Evolutionary conservation across 1,139 yeast species (phyloP).

Genomic region (Starmera stellimalicola): DNA sequence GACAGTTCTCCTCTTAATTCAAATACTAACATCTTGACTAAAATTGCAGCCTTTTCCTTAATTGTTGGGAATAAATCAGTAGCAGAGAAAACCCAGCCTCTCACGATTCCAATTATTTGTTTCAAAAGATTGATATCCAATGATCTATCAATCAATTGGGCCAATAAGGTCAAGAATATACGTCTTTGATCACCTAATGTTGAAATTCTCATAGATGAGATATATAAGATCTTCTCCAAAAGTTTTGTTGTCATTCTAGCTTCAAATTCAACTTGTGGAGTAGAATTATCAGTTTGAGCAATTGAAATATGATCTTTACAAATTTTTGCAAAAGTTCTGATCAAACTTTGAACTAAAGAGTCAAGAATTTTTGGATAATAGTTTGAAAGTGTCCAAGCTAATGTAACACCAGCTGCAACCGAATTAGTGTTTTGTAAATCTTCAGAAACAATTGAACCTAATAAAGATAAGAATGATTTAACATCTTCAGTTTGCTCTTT

Average conservation of each 20-base stretch:
- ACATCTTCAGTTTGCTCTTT: conserved; percentile 52
- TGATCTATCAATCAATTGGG: conserved; percentile 86
- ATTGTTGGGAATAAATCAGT: conserved; percentile 86
- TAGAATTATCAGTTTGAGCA: conserved; percentile 34
- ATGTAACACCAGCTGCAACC: conserved; percentile 82
- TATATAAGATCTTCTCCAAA: conserved; percentile 65
- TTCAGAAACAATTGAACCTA: conserved; percentile 68
- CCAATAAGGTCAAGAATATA: conserved; percentile 73
- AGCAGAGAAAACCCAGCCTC: conserved; percentile 83
- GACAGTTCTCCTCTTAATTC: conserved; percentile 81
- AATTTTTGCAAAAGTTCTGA: conserved; percentile 81
- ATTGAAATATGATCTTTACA: conserved; percentile 83
- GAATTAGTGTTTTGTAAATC: conserved; percentile 78
- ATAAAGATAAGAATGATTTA: conserved; percentile 49
- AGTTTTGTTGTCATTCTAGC: conserved; percentile 71
- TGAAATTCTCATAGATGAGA: conserved; percentile 75
- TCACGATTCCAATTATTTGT: conserved; percentile 69
- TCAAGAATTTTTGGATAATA: conserved; percentile 69
- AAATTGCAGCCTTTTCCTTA: conserved; percentile 91
- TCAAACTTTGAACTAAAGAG: conserved; percentile 60
- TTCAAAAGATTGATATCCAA: conserved; percentile 66
- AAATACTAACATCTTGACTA: conserved; percentile 89
- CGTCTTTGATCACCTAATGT: conserved; percentile 89
- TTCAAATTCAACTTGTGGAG: conserved; percentile 45
- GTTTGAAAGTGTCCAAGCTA: conserved; percentile 76